Evolutionary conservation across 306 rosid genomes (phyloP).

Genomic region (Calophaca sinica): DNA sequence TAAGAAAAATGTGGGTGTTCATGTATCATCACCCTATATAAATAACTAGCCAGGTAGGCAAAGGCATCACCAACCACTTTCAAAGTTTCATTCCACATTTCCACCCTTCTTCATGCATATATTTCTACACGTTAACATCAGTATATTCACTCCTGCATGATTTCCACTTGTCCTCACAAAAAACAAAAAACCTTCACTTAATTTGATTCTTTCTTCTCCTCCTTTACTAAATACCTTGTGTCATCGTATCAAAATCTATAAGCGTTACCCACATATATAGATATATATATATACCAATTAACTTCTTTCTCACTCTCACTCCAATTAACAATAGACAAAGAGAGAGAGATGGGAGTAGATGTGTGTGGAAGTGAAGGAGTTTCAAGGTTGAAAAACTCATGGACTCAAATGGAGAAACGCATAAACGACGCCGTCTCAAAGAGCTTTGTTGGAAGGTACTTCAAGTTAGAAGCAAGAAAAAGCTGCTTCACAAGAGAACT

Average conservation of each 20-base stretch:
- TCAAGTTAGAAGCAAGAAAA: slow-evolving; percentile 76
- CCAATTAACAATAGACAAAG: too few relatives aligned
- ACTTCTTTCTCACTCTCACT: too few relatives aligned
- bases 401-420: slow-evolving; percentile 56
- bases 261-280: too few relatives aligned
- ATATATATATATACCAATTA: too few relatives aligned
- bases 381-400: slow-evolving; percentile 48
- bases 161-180: slow-evolving; percentile 36
- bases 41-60: slow-evolving; percentile 11
- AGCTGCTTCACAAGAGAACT: slow-evolving; percentile 73
- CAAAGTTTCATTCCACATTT: not conserved
- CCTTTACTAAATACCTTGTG: slow-evolving; percentile 5
- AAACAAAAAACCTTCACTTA: slow-evolving; percentile 28
- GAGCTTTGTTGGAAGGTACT: slow-evolving; percentile 69
- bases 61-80: slow-evolving; percentile 41
- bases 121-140: slow-evolving; percentile 31
- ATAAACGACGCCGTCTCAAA: slow-evolving; percentile 61
- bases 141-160: slow-evolving; percentile 47
- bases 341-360: slow-evolving; percentile 58
- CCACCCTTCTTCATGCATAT: not conserved
- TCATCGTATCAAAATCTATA: not conserved
- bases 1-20: too few relatives aligned
- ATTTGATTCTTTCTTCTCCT: slow-evolving; percentile 39
- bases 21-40: too few relatives aligned
- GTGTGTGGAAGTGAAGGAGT: slow-evolving; percentile 47